phyloP scores from a whole-genome alignment of 1,139 yeast genomes.

The Kodamaea fungicola region DNA sequence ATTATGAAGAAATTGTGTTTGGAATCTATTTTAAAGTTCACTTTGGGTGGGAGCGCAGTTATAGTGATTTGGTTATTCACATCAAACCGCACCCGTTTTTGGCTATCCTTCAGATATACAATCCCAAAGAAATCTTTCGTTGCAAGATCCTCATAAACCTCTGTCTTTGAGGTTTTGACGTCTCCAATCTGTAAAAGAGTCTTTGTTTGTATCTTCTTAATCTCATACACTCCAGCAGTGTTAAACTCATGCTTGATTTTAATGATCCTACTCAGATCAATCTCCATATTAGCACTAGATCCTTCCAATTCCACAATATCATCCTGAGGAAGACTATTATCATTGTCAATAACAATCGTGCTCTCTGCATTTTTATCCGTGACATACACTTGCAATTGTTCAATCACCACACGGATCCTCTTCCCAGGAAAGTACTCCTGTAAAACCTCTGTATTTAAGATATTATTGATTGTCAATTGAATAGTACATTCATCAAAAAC shows the following conservation, averaged over 20 bases:
- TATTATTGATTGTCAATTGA: slow-evolving; percentile 17
- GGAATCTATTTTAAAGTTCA: slow-evolving; percentile 5
- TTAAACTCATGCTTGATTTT: slow-evolving; percentile 22
- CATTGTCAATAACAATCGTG: slow-evolving; percentile 5
- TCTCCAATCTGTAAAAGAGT: slow-evolving; percentile 5
- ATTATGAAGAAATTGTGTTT: slow-evolving; percentile 15
- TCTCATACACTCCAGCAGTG: slow-evolving; percentile 22
- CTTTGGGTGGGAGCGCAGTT: slow-evolving; percentile 8
- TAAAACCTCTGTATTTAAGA: slow-evolving; percentile 11
- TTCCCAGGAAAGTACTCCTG: slow-evolving; percentile 11
- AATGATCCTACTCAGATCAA: slow-evolving; percentile 13
- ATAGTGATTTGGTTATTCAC: slow-evolving; percentile 5
- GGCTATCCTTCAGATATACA: neutral
- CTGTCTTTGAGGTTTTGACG: neutral
- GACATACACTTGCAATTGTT: neutral
- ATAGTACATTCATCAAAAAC: slow-evolving; percentile 18
- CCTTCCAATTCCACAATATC: neutral
- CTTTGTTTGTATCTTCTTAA: slow-evolving; percentile 14
- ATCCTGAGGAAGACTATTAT: neutral
- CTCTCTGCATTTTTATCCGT: slow-evolving; percentile 2
- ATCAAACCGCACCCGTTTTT: slow-evolving; percentile 2
- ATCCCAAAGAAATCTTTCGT: slow-evolving; percentile 3
- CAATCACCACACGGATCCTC: slow-evolving; percentile 6
- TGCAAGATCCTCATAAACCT: neutral
- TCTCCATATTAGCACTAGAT: neutral